Base-by-base conservation (phyloP, 768 basidiomycete species). In the Russula brevipes region DNA sequence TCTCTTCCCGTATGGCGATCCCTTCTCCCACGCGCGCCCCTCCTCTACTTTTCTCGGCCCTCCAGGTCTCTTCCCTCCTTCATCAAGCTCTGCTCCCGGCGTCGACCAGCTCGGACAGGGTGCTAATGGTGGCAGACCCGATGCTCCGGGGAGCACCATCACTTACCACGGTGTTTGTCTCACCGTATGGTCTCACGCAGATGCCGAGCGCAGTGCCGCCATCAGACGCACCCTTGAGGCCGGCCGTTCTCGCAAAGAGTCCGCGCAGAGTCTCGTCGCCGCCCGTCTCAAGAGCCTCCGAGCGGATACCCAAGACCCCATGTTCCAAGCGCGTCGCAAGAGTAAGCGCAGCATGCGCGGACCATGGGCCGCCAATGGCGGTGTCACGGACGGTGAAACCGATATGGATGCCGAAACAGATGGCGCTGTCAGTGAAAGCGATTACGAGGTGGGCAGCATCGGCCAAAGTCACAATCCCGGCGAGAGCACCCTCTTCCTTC, bases 141-240 rank as follows among this genome's bases (percentile, higher is more conserved):
- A 65, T 11, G 66, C 72, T 51, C 66, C 59, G 1, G 71, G 76
- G 64, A 81, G 76, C 69, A 85, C 79, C 31, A 73, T 91, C 64
- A 86, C 88, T 9, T 96, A 92, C 72, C 85, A 97, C 71, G 94
- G 93, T 52, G 93, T 96, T 42, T 93, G 92, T 68, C 80, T 98
- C 63, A 94, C 93, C 1, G 92, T 97, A 2, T 98, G 94, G 94
- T 93, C 91, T 4, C 94, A 95, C 70, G 94, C 94, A 19, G 95
- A 98, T 71, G 86, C 87, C 0, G 88, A 94, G 69, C 86, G 94
- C 53, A 87, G 88, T 59, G 81, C 79, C 14, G 93, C 93, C 1
- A 94, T 95, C 69, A 85, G 92, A 24, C 82, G 87, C 54, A 90
- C 89, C 7, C 80, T 91, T 53, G 91, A 92, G 72, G 87, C 87